A percentile compares a stretch with the other conserved stretches of the same genome.
phyloP scores from a whole-genome alignment of 1,284 basidiomycete genomes.

The Ustilago shanxiensis region DNA sequence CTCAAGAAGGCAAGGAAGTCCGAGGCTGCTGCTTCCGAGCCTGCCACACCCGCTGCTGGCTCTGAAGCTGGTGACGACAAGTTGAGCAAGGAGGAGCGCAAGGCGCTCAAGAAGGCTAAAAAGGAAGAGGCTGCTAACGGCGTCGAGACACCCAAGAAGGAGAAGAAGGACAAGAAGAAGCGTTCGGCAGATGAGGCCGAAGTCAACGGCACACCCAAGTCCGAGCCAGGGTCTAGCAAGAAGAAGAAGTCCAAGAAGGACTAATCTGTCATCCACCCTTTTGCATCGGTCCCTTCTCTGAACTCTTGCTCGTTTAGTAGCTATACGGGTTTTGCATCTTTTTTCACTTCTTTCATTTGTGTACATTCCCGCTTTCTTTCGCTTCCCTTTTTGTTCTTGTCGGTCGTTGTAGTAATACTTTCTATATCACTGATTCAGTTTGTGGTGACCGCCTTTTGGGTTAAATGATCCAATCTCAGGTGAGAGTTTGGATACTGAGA shows the following conservation, averaged over 20 bases:
- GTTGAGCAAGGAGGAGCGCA: constrained; percentile 59
- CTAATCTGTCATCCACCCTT: background rate
- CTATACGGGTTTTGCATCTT: background rate
- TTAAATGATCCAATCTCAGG: too few relatives aligned
- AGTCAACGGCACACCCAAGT: constrained; percentile 49
- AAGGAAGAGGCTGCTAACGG: constrained; percentile 51
- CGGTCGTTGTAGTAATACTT: constrained; percentile 42
- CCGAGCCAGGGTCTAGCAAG: constrained; percentile 56
- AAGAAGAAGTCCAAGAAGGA: constrained; percentile 64
- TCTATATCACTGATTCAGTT: background rate
- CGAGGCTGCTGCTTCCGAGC: constrained; percentile 36
- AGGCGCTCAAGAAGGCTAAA: constrained; percentile 58
- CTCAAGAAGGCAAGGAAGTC: constrained; percentile 56
- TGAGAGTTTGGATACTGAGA: background rate
- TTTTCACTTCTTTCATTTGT: constrained; percentile 6
- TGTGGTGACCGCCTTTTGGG: background rate
- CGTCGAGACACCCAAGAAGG: constrained; percentile 53
- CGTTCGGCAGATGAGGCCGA: constrained; percentile 54
- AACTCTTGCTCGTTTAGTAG: constrained; percentile 6
- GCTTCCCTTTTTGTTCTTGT: constrained; percentile 4
- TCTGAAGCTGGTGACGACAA: constrained; percentile 75
- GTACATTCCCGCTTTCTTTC: background rate
- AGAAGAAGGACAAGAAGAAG: constrained; percentile 66
- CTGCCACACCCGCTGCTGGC: constrained; percentile 39
- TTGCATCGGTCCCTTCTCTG: background rate